Conservation (phyloP, 495 filamentous ascomycete genomes). For the Xylaria nigripes region DNA sequence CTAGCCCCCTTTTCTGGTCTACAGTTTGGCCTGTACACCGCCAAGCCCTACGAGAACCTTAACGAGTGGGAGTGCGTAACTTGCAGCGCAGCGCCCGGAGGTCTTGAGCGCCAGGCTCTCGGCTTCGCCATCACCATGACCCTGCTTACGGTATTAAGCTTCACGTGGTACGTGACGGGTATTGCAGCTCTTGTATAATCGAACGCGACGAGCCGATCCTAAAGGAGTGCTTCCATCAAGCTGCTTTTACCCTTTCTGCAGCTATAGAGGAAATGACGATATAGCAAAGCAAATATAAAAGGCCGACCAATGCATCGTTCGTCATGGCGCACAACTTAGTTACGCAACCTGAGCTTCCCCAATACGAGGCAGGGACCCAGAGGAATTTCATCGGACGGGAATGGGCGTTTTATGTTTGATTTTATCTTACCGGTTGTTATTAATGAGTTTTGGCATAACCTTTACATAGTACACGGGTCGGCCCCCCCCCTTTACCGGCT, state of each 20-base stretch:
- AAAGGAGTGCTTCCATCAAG: background rate
- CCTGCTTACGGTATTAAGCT: conserved; percentile 66
- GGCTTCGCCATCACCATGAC: conserved; percentile 69
- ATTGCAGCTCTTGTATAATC: conserved; percentile 49
- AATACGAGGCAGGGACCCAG: background rate
- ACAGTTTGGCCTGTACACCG: conserved; percentile 74
- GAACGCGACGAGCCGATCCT: conserved; percentile 6
- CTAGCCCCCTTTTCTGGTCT: conserved; percentile 55
- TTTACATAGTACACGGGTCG: conserved; percentile 6
- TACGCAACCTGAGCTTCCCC: background rate
- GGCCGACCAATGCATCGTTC: background rate
- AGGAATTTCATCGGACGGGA: background rate
- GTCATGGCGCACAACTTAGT: conserved; percentile 1
- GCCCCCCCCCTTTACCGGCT: conserved; percentile 2
- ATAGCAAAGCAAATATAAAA: background rate
- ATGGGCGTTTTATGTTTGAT: conserved; percentile 1
- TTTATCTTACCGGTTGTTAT: background rate
- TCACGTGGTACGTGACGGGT: conserved; percentile 79
- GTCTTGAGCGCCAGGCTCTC: conserved; percentile 57
- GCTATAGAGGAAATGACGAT: background rate
- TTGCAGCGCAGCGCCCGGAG: conserved; percentile 62
- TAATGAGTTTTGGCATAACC: background rate
- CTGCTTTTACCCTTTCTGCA: background rate
- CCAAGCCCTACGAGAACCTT: conserved; percentile 56
- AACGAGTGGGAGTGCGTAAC: conserved; percentile 55